Evolutionary conservation across 768 basidiomycete genomes (phyloP), one percentile per base, ranked within the genome.

Genomic region (Mrakia hoshinonis): DNA sequence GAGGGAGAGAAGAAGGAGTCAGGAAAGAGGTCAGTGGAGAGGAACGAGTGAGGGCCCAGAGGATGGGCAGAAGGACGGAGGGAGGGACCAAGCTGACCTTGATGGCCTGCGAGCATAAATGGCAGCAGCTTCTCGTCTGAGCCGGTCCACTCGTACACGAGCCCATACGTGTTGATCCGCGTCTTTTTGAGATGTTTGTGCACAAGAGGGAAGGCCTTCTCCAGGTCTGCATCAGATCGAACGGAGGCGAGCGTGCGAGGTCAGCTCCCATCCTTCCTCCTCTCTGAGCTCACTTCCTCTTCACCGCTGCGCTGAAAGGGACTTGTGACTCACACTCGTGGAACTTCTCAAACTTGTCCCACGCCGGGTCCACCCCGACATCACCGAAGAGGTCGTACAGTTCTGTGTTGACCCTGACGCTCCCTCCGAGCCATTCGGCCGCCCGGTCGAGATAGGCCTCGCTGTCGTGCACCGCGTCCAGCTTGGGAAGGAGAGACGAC

Each of bases 111-210:
- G 54, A 79, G 78, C 15, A 91, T 80, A 20, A 90, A 74, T 0
- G 90, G 90, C 77, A 89, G 88, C n/a, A 89, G 81, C 0, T 81
- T 79, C 13, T 78, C 70, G 74, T 89, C 82, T 4, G 84, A 83
- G 1, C 89, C 90, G 66, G 83, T 80, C 89, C 89, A 91, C 62
- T 85, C 84, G 76, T 85, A 89, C 10, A 89, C 78, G n/a, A 91
- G 82, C 0, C 85, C 90, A 74, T 88, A 89, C 0, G 85, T 88
- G 77, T 91, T 90, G 75, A 92, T 85, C 74, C 85, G 87, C 11
- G 86, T 86, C 72, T 89, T 82, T 38, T 82, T 76, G 54, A 91
- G 81, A 11, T 78, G 83, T n/a, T 81, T 61, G 77, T 89, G 86
- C 83, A 83, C 85, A 77, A 87, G 81, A 13, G 87, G 85, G 74